A percentile compares a stretch with the other conserved stretches of the same genome.
These are phyloP conservation scores for Microdochium bolleyi DNA, from an alignment of 2,329 filamentous ascomycete species.

Conservation along the genomic window DNA sequence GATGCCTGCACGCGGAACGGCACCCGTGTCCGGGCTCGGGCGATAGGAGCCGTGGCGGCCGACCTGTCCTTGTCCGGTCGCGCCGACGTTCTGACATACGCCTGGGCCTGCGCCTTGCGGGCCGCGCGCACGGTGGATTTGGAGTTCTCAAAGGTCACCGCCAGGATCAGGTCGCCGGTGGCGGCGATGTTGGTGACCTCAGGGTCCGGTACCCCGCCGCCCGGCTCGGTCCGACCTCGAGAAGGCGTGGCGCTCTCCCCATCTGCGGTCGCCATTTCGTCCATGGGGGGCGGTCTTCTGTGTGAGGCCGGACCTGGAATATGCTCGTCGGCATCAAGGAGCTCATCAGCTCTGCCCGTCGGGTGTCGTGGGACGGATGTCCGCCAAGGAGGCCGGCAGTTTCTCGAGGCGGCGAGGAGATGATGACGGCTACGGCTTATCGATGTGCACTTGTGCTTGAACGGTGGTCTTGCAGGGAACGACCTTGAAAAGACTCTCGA, in stretches of 20 bases:
- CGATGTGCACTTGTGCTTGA: too few species aligned
- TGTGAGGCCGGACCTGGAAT: slow-evolving; percentile 24
- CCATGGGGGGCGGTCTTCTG: slow-evolving; percentile 24
- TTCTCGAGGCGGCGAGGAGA: not conserved
- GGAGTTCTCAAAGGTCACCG: slow-evolving; percentile 57
- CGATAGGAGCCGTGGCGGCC: slow-evolving; percentile 16
- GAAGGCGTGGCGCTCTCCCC: slow-evolving; percentile 11
- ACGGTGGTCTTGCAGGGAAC: too few species aligned
- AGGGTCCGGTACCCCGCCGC: slow-evolving; percentile 5
- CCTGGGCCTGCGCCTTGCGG: slow-evolving; percentile 28
- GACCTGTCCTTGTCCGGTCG: slow-evolving; percentile 6
- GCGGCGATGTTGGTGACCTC: slow-evolving; percentile 42
- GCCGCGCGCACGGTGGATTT: slow-evolving; percentile 37
- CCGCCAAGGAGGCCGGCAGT: not conserved
- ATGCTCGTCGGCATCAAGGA: slow-evolving; percentile 12
- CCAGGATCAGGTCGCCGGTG: slow-evolving; percentile 57
- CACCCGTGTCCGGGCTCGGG: slow-evolving; percentile 28
- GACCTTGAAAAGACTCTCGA: too few species aligned
- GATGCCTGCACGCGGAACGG: slow-evolving; percentile 54
- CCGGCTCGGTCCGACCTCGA: slow-evolving; percentile 1
- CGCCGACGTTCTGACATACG: slow-evolving; percentile 13
- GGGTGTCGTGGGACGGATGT: not conserved
- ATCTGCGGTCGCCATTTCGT: slow-evolving; percentile 9
- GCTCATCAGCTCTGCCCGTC: slow-evolving; percentile 16
- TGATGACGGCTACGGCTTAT: too few species aligned